These are phyloP conservation scores for Aleurites moluccanus DNA, from an alignment of 441 rosid genomes.

Conservation along the genomic window DNA sequence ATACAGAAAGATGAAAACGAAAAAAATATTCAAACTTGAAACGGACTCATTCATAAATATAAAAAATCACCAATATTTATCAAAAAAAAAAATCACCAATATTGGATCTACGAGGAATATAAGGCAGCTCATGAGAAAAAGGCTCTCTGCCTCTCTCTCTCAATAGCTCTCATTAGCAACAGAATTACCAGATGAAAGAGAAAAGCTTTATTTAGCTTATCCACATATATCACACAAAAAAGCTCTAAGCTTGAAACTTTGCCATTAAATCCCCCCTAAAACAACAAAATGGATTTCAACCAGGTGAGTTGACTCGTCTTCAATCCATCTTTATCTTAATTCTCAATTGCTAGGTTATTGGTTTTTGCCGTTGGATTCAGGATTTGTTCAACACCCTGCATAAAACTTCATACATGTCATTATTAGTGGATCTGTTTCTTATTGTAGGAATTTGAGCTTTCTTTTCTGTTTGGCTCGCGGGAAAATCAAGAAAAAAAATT, in stretches of 20 bases:
- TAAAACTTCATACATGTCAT: neutral
- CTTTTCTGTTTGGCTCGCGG: neutral
- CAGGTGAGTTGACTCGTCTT: slow-evolving; percentile 35
- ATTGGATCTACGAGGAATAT: neutral
- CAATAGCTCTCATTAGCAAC: neutral
- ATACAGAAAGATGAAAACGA: too few species aligned
- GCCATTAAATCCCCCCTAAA: neutral
- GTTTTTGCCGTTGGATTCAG: neutral
- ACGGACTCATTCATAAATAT: neutral
- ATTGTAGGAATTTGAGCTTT: neutral
- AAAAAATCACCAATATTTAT: slow-evolving; percentile 1
- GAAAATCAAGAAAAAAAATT: neutral
- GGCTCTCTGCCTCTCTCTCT: neutral
- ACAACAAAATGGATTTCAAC: slow-evolving; percentile 38
- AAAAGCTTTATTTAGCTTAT: neutral
- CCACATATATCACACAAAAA: neutral
- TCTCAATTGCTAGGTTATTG: neutral
- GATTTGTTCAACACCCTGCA: neutral
- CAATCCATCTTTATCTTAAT: neutral
- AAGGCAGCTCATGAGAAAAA: neutral
- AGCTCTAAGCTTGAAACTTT: neutral
- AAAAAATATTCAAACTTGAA: neutral
- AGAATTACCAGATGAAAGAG: neutral
- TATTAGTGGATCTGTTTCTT: slow-evolving; percentile 4
- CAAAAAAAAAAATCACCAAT: slow-evolving; percentile 13